Base-by-base conservation (phyloP, 192 early-diverging fungal genomes). In the Linnemannia zychae region DNA sequence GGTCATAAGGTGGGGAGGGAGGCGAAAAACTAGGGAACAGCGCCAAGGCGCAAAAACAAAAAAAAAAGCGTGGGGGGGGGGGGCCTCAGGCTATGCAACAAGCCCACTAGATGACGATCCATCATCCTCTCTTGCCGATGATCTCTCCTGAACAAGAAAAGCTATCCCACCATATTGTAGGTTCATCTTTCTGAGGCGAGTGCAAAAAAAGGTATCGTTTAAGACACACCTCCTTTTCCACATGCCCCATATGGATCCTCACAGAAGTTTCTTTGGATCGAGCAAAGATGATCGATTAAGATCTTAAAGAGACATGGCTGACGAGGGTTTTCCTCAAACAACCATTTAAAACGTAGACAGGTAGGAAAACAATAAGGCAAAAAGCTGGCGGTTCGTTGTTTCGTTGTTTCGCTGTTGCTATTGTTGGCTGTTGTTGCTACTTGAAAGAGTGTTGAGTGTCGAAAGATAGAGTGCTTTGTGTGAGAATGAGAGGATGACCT, bases 401-500 rank as follows among this genome's bases (percentile, higher is more conserved):
- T 24, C 12, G 28, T 63, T 63, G 7, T 7, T 63, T 63, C n/a
- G 57, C 11, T 33, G 36, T 40, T 22, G 67, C 0, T 44, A 12
- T 2, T 50, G 69, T 53, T 57, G 47, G n/a, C 17, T 37, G 33
- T 66, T 67, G 33, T 67, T 67, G 67, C 18, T 40, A 18, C 22
- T 12, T 68, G 67, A 76, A 67, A 31, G 24, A n/a, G n/a, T n/a
- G n/a, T n/a, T n/a, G 36, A 38, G 20, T 40, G 20, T n/a, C 20
- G 12, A 38, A 2, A 17, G 20, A 40, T 17, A 15, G n/a, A 15
- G n/a, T 28, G n/a, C n/a, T n/a, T n/a, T n/a, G 40, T 37, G 46
- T 0, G 40, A 44, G n/a, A 36, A 47, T 20, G 69, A 22, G 40
- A 22, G 34, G 47, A 66, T 70, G 3, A 70, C 82, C 47, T 84